Evolutionary conservation across 2,329 filamentous ascomycete species (phyloP).

Genomic region (Chaetoscypha palmicola): DNA sequence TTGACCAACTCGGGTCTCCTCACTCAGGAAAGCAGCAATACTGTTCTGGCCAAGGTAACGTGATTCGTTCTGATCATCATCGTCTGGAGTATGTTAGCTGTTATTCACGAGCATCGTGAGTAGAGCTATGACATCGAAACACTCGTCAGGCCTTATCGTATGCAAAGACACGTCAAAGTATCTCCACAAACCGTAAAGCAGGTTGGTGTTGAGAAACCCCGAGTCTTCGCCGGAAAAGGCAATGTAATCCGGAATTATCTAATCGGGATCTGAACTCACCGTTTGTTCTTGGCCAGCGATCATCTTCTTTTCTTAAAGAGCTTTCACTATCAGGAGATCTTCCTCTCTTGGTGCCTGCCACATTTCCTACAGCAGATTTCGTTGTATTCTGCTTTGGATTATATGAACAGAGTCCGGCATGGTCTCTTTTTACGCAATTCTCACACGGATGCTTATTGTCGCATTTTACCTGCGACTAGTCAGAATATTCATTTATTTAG

Average conservation of each 20-base stretch:
- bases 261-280: slow-evolving; percentile 19
- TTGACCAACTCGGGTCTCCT: slow-evolving; percentile 45
- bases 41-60: slow-evolving; percentile 62
- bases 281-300: slow-evolving; percentile 29
- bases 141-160: not conserved
- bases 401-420: slow-evolving; percentile 58
- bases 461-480: slow-evolving; percentile 46
- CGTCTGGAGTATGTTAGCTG: no score
- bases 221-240: slow-evolving; percentile 8
- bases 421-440: slow-evolving; percentile 60
- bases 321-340: slow-evolving; percentile 27
- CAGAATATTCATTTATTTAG: not conserved
- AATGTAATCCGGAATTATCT: not conserved
- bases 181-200: not conserved
- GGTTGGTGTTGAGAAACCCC: not conserved
- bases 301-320: slow-evolving; percentile 25
- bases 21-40: slow-evolving; percentile 57
- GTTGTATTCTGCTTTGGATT: slow-evolving; percentile 47
- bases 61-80: slow-evolving; percentile 48
- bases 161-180: not conserved
- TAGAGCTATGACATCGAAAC: no score
- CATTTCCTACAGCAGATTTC: slow-evolving; percentile 15
- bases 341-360: slow-evolving; percentile 23
- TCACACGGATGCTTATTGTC: slow-evolving; percentile 63
- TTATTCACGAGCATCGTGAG: not conserved